phyloP scores from a whole-genome alignment of 306 rosid species.

The Begonia peltatifolia region DNA sequence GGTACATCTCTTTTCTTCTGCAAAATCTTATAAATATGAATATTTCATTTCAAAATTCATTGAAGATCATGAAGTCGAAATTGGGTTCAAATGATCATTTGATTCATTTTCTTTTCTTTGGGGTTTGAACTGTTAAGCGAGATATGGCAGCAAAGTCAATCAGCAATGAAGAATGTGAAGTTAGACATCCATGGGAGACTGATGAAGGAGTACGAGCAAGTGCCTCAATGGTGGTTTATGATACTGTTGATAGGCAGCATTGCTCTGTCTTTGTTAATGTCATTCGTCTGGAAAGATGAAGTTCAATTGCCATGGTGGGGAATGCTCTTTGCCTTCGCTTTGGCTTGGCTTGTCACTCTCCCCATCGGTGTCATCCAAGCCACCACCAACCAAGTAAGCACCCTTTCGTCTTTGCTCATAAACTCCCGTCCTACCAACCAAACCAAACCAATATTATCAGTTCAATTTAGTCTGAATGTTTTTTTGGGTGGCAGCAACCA shows the following conservation, averaged over 20 bases:
- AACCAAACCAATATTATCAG: too few relatives aligned
- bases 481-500: constrained; percentile 63
- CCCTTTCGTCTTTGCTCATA: not conserved
- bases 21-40: too few relatives aligned
- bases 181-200: constrained; percentile 74
- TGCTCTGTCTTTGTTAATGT: constrained; percentile 43
- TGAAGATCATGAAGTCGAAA: too few relatives aligned
- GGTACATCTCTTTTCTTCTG: not conserved
- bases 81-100: too few relatives aligned
- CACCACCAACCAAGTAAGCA: constrained; percentile 81
- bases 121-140: constrained; percentile 28
- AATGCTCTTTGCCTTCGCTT: constrained; percentile 69
- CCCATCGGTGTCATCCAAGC: constrained; percentile 98
- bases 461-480: not conserved
- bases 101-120: not conserved
- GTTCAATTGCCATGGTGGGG: constrained; percentile 99
- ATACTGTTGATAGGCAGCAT: constrained; percentile 51
- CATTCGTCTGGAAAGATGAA: constrained; percentile 61
- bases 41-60: too few relatives aligned
- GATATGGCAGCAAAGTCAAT: constrained; percentile 66
- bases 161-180: constrained; percentile 52
- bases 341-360: constrained; percentile 84
- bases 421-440: too few relatives aligned
- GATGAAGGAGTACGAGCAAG: constrained; percentile 73
- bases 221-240: constrained; percentile 97